phyloP scores from a whole-genome alignment of 768 basidiomycete species.

The Lactifluus subvellereus region DNA sequence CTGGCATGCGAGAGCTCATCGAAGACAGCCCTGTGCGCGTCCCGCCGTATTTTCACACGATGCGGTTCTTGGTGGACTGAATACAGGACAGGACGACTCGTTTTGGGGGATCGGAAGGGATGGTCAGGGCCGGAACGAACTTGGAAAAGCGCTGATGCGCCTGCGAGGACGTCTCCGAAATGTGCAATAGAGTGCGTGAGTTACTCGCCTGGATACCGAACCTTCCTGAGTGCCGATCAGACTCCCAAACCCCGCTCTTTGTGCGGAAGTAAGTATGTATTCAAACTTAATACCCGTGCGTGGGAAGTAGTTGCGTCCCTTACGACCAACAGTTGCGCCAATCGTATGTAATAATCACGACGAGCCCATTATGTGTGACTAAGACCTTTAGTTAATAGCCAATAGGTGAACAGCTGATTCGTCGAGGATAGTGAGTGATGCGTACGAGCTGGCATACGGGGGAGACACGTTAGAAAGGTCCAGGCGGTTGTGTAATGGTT shows the following conservation, averaged over 20 bases:
- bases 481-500: too few relatives aligned
- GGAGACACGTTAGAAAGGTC: background rate
- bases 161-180: constrained; percentile 30
- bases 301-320: background rate
- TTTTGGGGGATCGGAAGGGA: constrained; percentile 41
- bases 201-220: background rate
- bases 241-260: background rate
- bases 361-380: background rate
- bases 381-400: background rate
- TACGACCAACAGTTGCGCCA: background rate
- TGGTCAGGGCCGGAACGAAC: constrained; percentile 36
- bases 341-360: background rate
- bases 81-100: constrained; percentile 30
- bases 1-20: constrained; percentile 35
- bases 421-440: background rate
- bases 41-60: constrained; percentile 22
- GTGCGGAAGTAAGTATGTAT: background rate
- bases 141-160: constrained; percentile 38
- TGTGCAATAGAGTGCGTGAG: background rate
- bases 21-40: constrained; percentile 32
- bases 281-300: background rate
- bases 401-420: too few relatives aligned
- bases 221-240: background rate
- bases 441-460: background rate
- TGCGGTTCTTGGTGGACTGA: constrained; percentile 23